Percentiles rank a stretch among this genome's conserved stretches.
Evolutionary conservation across 495 filamentous ascomycete species (phyloP).

Genomic region (Polyplosphaeria fusca): DNA sequence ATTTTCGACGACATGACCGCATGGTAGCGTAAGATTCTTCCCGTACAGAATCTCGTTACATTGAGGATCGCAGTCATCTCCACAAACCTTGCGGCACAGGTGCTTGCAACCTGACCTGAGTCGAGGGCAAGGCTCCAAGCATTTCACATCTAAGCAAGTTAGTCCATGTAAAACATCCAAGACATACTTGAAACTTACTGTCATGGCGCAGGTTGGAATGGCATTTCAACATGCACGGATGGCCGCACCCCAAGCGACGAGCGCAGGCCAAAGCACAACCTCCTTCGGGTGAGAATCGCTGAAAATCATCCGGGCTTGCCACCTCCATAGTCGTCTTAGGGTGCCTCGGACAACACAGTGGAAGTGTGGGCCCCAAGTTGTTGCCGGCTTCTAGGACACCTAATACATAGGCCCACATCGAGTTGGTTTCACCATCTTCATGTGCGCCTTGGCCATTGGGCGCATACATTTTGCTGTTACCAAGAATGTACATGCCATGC

Average conservation of each 20-base stretch:
- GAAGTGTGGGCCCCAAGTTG: conserved; percentile 54
- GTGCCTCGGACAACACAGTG: conserved; percentile 67
- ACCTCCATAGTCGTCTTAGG: conserved; percentile 55
- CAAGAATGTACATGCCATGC: conserved; percentile 84
- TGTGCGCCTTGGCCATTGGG: no score
- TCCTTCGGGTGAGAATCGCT: conserved; percentile 61
- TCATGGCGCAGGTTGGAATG: conserved; percentile 52
- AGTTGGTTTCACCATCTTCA: conserved; percentile 52
- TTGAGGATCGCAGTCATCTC: conserved; percentile 52
- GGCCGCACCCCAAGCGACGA: conserved; percentile 64
- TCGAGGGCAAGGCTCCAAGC: conserved; percentile 60
- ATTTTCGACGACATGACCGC: conserved; percentile 53
- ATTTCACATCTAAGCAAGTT: conserved; percentile 52
- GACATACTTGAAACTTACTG: neutral
- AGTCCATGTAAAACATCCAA: no score
- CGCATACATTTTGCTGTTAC: no score
- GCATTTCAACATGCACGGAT: conserved; percentile 65
- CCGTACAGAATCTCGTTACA: conserved; percentile 47
- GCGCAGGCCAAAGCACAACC: conserved; percentile 63
- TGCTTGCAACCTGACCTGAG: conserved; percentile 56
- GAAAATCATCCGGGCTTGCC: conserved; percentile 61
- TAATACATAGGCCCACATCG: conserved; percentile 70
- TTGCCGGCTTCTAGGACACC: conserved; percentile 48
- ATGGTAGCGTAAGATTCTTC: conserved; percentile 49
- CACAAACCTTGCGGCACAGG: conserved; percentile 49